These are phyloP conservation scores for Flaveria bidentis DNA, from an alignment of 129 eudicot genomes.

Conservation along the genomic window DNA sequence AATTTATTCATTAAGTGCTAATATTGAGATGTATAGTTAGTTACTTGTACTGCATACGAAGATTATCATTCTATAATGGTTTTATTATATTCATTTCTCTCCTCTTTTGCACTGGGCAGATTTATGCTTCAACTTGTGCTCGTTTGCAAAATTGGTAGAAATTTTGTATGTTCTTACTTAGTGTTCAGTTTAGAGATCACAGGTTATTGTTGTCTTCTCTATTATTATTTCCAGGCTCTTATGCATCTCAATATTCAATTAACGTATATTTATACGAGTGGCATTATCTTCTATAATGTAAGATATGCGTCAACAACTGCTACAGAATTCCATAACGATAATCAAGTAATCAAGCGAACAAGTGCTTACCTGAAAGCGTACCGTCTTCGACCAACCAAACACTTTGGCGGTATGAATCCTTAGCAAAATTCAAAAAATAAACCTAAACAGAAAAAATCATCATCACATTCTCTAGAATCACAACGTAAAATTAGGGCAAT, in stretches of 20 bases:
- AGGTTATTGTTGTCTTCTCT: neutral
- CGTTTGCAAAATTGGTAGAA: neutral
- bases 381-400: neutral
- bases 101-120: neutral
- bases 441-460: constrained; percentile 4
- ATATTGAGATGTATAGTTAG: neutral
- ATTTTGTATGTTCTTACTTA: neutral
- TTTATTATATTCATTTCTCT: neutral
- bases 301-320: neutral
- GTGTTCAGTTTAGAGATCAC: neutral
- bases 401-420: neutral
- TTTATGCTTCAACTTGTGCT: neutral
- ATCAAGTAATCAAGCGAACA: constrained; percentile 8
- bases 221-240: neutral
- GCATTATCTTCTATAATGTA: neutral
- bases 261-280: neutral
- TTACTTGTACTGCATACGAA: neutral
- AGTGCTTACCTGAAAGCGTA: neutral
- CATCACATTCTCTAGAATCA: constrained; percentile 8
- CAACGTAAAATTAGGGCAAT: constrained; percentile 20
- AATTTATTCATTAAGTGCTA: neutral
- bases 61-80: neutral
- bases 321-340: neutral
- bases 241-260: neutral
- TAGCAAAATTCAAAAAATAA: neutral